phyloP scores from a whole-genome alignment of 2,329 filamentous ascomycete species.

The Hirsutella minnesotensis region DNA sequence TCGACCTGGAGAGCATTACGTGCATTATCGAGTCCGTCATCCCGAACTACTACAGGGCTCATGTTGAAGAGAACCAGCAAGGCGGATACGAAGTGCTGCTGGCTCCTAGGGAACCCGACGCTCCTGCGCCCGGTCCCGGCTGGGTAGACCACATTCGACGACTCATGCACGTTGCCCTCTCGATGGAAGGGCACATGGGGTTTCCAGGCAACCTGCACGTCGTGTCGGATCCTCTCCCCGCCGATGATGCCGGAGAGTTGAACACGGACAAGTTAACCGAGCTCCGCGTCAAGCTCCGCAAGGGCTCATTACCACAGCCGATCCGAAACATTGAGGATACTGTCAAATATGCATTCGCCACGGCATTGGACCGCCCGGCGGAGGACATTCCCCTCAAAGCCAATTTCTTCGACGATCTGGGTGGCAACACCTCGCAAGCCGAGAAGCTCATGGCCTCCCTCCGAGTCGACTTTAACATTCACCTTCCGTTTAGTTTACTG shows the following conservation, averaged over 20 bases:
- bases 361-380: conserved; percentile 28
- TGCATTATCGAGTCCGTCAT: not conserved
- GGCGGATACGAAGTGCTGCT: conserved; percentile 3
- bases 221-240: conserved; percentile 1
- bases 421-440: conserved; percentile 35
- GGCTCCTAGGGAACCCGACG: not conserved
- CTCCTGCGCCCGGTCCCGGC: not conserved
- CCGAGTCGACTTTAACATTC: conserved; percentile 33
- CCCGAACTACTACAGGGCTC: not conserved
- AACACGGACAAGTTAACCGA: conserved; percentile 20
- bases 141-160: conserved; percentile 3
- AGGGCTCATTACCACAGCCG: conserved; percentile 6
- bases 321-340: conserved; percentile 15
- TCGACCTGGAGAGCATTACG: conserved; percentile 10
- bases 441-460: conserved; percentile 17
- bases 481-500: conserved; percentile 36
- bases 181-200: conserved; percentile 2
- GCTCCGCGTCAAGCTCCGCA: conserved; percentile 10
- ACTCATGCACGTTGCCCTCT: conserved; percentile 1
- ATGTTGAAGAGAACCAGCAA: not conserved
- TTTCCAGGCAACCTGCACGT: conserved; percentile 3
- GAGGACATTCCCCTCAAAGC: conserved; percentile 12
- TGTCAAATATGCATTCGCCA: conserved; percentile 27
- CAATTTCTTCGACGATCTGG: conserved; percentile 32
- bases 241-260: not conserved